A percentile compares a stretch with the other conserved stretches of the same genome.
These are phyloP conservation scores for Russula vinacea DNA, from an alignment of 768 basidiomycete genomes.

Conservation along the genomic window DNA sequence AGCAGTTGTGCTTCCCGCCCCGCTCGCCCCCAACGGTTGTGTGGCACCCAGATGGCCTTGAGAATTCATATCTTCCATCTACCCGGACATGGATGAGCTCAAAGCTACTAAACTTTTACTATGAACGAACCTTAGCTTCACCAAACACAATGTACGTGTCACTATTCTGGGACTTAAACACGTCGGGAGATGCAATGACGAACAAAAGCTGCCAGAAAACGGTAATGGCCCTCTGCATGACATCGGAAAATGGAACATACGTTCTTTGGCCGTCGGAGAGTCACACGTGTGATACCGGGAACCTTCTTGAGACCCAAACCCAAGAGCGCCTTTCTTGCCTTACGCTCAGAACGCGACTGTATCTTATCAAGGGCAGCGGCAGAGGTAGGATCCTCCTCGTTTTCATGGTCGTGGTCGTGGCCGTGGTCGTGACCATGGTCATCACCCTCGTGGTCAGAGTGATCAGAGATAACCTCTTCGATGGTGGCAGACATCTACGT, in stretches of 20 bases:
- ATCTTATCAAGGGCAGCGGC: conserved; percentile 87
- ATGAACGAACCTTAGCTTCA: conserved; percentile 74
- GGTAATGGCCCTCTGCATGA: background rate
- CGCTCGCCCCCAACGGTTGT: conserved; percentile 65
- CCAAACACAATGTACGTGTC: conserved; percentile 99
- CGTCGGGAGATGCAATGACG: conserved; percentile 90
- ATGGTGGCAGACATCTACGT: conserved; percentile 74
- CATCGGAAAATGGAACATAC: conserved; percentile 44
- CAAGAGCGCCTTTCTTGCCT: conserved; percentile 90
- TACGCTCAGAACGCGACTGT: conserved; percentile 91
- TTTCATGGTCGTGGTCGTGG: conserved; percentile 51
- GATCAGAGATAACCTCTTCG: conserved; percentile 80
- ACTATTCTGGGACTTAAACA: conserved; percentile 95
- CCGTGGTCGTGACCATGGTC: conserved; percentile 53
- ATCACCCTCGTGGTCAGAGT: conserved; percentile 61
- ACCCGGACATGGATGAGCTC: background rate
- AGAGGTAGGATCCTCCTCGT: conserved; percentile 81
- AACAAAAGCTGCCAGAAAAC: conserved; percentile 64
- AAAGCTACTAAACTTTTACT: background rate
- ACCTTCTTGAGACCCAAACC: conserved; percentile 91
- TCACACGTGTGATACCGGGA: conserved; percentile 90
- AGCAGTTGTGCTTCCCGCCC: conserved; percentile 45
- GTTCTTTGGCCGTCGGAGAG: conserved; percentile 91
- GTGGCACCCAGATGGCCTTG: conserved; percentile 73
- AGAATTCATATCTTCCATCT: conserved; percentile 88